Evolutionary conservation across 371 early-diverging fungal species (phyloP), one percentile per base, ranked within the genome.

Genomic region (Rhizopus microsporus): DNA sequence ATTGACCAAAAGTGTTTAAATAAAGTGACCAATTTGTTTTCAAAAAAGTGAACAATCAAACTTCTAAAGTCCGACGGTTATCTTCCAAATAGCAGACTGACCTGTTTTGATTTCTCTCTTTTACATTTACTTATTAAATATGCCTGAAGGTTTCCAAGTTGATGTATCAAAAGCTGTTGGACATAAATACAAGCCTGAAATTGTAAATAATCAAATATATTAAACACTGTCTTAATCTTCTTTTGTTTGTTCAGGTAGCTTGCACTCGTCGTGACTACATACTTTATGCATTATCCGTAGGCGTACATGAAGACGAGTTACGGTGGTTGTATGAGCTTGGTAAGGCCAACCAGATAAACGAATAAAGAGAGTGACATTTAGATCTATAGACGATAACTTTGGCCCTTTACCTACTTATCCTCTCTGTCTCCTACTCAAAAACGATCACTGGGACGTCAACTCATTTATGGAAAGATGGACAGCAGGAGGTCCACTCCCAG

Each of bases 351-450:
- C 13, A 37, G 7, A 32, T 13, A 31, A 12, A 15, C 42, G 7
- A 51, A 45, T 40, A 35, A 38, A 29, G 10, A 38, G 39, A 38
- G 39, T 13, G 39, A 38, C 13, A 13, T 10, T 38, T 38, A 38
- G 13, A 8, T 54, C 30, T 50, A 37, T 63, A 81, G 85, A 84
- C 42, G 71, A 72, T 46, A 50, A 73, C 50, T 89, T 89, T 57
- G 73, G 75, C 31, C 85, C 89, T 17, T 83, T 90, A 59, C 88
- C 89, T 1, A 87, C 88, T 8, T 90, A 88, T 64, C 83, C 88
- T 3, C 63, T 88, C 15, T 82, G 82, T 23, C 69, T 90, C 23
- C 63, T 74, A 3, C 59, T 85, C 37, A 88, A 86, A 57, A 74
- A 75, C 4, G 74, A 78, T 42, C 62, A 66, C 44, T 67, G 77